Base-by-base conservation (phyloP, 495 filamentous ascomycete genomes). In the Xylaria curta region DNA sequence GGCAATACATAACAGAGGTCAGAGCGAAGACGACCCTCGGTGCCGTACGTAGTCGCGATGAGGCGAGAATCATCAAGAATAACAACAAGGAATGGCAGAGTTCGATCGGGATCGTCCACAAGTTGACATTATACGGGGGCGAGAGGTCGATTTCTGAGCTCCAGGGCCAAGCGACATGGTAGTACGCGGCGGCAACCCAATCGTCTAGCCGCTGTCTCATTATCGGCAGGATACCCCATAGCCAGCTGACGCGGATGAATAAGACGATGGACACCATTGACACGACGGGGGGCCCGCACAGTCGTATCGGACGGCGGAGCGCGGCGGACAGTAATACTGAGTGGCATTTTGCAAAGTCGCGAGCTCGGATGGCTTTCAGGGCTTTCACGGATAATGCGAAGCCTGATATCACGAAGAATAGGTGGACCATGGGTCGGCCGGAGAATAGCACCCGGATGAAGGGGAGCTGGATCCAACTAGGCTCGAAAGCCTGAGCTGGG, bases 391-490 rank as follows among this genome's bases (percentile, higher is more conserved):
- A 90, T 10, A 93, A 82, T 1, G 89, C 90, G 71, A 90, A 91
- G 72, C 91, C 90, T 7, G 90, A 91, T 54, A 93, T 89, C 68
- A 92, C 88, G 80, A 92, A 92, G 83, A 93, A 93, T 59, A 92
- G 87, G 76, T 89, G 86, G 12, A 93, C 91, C 90, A 91, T 91
- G 61, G 91, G 88, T 63, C 88, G 87, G 40, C 89, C 90, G 8
- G 87, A 88, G 76, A 88, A 89, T 13, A 92, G 73, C 68, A 92
- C 80, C 61, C 90, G 87, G 4, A 92, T 38, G 71, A 91, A 85
- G 5, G 91, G 91, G 17, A 92, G 80, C 78, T 92, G 91, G 62
- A 89, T 82, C 61, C 86, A 78, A 15, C 79, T 79, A n/a, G 80
- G 78, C 7, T 72, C 49, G 1, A 72, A 70, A 31, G 61, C 64